Evolutionary conservation across 2,329 filamentous ascomycete genomes (phyloP).

Genomic region (Ampelomyces quisqualis): DNA sequence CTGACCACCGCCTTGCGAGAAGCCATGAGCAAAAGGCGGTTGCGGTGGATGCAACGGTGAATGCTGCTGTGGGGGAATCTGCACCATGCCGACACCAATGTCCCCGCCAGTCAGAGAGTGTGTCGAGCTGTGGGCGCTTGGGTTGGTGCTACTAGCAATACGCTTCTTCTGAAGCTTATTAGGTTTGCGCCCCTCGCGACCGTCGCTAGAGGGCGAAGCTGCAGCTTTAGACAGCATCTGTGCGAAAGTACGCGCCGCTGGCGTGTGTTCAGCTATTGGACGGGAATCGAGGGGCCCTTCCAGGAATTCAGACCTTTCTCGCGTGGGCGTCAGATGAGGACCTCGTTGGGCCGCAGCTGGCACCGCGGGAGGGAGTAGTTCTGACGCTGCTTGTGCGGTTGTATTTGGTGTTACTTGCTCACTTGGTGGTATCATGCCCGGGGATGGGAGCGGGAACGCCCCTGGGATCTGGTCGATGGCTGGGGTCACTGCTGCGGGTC

Average conservation of each 20-base stretch:
- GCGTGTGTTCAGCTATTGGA: slow-evolving; percentile 22
- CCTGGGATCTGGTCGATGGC: slow-evolving; percentile 53
- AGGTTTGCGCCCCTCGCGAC: slow-evolving; percentile 59
- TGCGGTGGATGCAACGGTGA: slow-evolving; percentile 39
- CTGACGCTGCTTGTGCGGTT: slow-evolving; percentile 19
- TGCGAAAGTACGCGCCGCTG: slow-evolving; percentile 40
- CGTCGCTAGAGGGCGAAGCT: slow-evolving; percentile 63
- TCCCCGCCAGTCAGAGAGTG: slow-evolving; percentile 63
- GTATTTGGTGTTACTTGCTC: slow-evolving; percentile 39
- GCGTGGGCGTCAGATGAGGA: slow-evolving; percentile 31
- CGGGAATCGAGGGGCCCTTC: slow-evolving; percentile 36
- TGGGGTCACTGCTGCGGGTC: slow-evolving; percentile 30
- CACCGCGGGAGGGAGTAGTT: slow-evolving; percentile 21
- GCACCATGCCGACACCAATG: slow-evolving; percentile 16
- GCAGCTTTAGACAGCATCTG: slow-evolving; percentile 39
- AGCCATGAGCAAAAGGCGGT: slow-evolving; percentile 30
- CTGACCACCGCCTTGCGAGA: slow-evolving; percentile 27
- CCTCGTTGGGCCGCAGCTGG: slow-evolving; percentile 20
- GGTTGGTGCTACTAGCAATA: slow-evolving; percentile 72
- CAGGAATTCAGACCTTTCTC: slow-evolving; percentile 37
- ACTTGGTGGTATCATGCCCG: slow-evolving; percentile 45
- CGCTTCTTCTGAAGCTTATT: slow-evolving; percentile 88
- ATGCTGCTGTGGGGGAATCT: slow-evolving; percentile 18
- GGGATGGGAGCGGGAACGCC: slow-evolving; percentile 59
- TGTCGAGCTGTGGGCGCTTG: slow-evolving; percentile 87